Percentiles rank a stretch among this genome's conserved stretches.
These are phyloP conservation scores for Aspergillus nomiae DNA, from an alignment of 2,329 filamentous ascomycete genomes.

Conservation along the genomic window DNA sequence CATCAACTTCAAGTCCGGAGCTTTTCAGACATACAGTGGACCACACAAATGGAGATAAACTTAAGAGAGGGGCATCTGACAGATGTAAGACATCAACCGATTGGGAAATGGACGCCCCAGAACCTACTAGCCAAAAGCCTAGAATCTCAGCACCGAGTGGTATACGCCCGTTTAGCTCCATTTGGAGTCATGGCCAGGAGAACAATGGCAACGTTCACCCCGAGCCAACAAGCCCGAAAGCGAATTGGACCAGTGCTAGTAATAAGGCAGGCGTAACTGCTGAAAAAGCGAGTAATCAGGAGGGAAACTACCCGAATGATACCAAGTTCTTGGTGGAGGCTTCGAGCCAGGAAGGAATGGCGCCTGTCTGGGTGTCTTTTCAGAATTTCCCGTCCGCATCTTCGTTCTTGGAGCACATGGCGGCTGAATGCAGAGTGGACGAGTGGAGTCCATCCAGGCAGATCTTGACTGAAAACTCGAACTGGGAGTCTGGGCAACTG, in stretches of 20 bases:
- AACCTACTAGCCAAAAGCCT: not conserved
- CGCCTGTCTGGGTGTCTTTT: constrained; percentile 22
- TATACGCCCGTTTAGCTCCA: not conserved
- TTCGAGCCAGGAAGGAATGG: constrained; percentile 13
- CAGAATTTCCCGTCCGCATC: constrained; percentile 14
- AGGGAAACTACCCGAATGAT: not conserved
- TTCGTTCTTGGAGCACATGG: constrained; percentile 20
- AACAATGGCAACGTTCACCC: too few species aligned
- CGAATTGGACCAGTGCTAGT: too few species aligned
- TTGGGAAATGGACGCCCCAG: not conserved
- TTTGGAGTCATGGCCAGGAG: not conserved
- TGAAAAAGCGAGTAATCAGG: not conserved
- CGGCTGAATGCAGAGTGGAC: constrained; percentile 12
- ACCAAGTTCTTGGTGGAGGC: constrained; percentile 22
- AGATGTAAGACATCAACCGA: not conserved
- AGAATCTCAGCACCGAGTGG: not conserved
- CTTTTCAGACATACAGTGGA: not conserved
- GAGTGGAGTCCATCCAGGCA: constrained; percentile 16
- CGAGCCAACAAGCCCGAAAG: not conserved
- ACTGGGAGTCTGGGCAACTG: not conserved
- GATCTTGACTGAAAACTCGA: constrained; percentile 7
- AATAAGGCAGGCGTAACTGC: not conserved
- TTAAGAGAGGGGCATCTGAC: not conserved
- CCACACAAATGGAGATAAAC: not conserved
- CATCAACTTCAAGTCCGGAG: not conserved